These are phyloP conservation scores for Glonium stellatum DNA, from an alignment of 495 filamentous ascomycete genomes.

Conservation along the genomic window DNA sequence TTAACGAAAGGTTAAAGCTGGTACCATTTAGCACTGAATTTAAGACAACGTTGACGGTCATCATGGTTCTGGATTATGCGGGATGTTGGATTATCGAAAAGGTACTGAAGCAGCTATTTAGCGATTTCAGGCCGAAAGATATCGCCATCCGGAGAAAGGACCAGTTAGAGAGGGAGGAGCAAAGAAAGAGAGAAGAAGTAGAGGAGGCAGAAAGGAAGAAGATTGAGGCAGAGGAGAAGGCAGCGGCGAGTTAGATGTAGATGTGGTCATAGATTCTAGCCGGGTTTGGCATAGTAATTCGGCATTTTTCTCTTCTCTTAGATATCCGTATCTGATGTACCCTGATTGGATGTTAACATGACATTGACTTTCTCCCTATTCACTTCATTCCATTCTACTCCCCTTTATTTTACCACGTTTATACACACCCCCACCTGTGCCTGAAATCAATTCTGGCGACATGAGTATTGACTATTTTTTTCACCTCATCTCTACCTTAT, in stretches of 20 bases:
- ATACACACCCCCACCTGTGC: too few relatives aligned
- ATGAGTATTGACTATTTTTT: too few relatives aligned
- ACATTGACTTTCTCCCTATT: too few relatives aligned
- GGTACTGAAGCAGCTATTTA: constrained; percentile 76
- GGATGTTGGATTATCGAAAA: constrained; percentile 89
- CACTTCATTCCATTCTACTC: too few relatives aligned
- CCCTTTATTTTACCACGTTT: too few relatives aligned
- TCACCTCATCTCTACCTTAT: too few relatives aligned
- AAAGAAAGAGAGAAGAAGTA: constrained; percentile 57
- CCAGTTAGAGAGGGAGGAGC: constrained; percentile 71
- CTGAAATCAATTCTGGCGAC: too few relatives aligned
- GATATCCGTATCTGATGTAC: too few relatives aligned
- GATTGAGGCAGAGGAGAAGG: background rate
- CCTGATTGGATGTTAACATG: too few relatives aligned
- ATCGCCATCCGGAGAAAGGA: constrained; percentile 82
- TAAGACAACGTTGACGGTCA: constrained; percentile 72
- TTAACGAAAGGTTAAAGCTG: constrained; percentile 87
- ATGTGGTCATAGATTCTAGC: background rate
- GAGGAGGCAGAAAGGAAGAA: constrained; percentile 20
- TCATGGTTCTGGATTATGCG: constrained; percentile 85
- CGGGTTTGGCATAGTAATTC: too few relatives aligned
- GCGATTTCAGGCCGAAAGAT: constrained; percentile 89
- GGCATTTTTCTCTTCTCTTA: too few relatives aligned
- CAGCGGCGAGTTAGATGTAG: background rate
- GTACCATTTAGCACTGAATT: constrained; percentile 91